Base-by-base conservation (phyloP, 176 grass and related monocot genomes). In the Thinopyrum elongatum region DNA sequence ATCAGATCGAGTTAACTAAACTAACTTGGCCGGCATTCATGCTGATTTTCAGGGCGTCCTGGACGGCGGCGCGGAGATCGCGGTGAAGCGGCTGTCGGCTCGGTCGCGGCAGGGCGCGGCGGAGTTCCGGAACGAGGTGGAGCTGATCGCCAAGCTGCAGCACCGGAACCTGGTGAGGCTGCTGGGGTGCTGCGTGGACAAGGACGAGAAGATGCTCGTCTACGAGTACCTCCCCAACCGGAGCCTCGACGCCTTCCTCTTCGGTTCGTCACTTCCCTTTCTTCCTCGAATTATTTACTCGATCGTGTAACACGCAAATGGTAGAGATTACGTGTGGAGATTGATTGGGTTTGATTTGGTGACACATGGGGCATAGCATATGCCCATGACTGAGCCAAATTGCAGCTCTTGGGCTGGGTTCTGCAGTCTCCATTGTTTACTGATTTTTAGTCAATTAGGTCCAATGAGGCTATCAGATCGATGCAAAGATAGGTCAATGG, bases 101-200 rank as follows among this genome's bases (percentile, higher is more conserved):
- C 82, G 77, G 76, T 98, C 95, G 0, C 82, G 89, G 79, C 95
- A 98, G 85, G 95, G 95, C 14, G 65, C 80, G 2, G 83, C 76
- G 34, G 92, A 89, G 80, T 89, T 98, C 82, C 41, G 89, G 76
- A 98, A 98, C 66, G 95, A 98, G 87, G 93, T 95, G 42, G 93
- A 95, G 82, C 82, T 90, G 82, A 95, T 98, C 84, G 95, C 95
- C 61, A 98, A 98, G 81, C 91, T 98, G 74, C 93, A 98, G 88
- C 95, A 98, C 86, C 66, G 95, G 82, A 98, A 98, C 83, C 83
- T 98, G 53, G 95, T 95, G 79, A 80, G 91, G 58, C 62, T 98
- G 46, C 82, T 98, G 80, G 93, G 95, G 53, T 95, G 87, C 79
- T 98, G 95, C 86, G 89, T 95, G 21, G 91, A 91, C 85, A 89